Base-by-base conservation (phyloP, 345 rosid species). In the Microcos paniculata region DNA sequence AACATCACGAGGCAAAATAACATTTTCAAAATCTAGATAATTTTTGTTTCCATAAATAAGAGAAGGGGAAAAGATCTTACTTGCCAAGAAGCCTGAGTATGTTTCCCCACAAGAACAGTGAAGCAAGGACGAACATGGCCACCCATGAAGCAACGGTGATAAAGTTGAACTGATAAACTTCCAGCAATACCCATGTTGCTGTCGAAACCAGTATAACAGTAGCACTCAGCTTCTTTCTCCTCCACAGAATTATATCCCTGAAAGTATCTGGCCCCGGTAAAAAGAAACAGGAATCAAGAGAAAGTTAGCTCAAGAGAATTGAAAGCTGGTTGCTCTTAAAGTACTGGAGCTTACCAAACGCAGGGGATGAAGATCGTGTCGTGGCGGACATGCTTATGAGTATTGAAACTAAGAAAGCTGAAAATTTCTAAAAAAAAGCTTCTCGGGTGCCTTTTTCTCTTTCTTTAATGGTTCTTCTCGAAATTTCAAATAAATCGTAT, bases 81-180 rank as follows among this genome's bases (percentile, higher is more conserved):
- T 88, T 87, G 82, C 88, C 80, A 0, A 88, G 61, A 79, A 88
- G 86, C 77, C 90, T 82, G 24, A 83, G 76, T 30, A 85, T 16
- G 73, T 77, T 87, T 23, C 87, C 91, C 85, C 83, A 88, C 6
- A 83, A 69, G 81, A 85, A 90, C 30, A 86, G 43, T 8, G 81
- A 69, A 78, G 87, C 52, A 58, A 81, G 58, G 9, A 78, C 18
- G 26, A 73, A 73, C 40, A 87, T 86, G 35, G 79, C 78, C 7
- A 69, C 38, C 90, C 91, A 87, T 2, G 90, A 87, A 70, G 56
- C 81, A 26, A 88, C 74, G 8, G 89, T 83, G 71, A 88, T 33
- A 21, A 76, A 83, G 52, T 74, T 87, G 80, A 85, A 84, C 23
- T 71, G 74, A 77, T 84, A 86, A 30, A 83, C 58, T 15, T 85